Conservation (phyloP, 2,329 filamentous ascomycete genomes). For the Pyrenophora seminiperda region DNA sequence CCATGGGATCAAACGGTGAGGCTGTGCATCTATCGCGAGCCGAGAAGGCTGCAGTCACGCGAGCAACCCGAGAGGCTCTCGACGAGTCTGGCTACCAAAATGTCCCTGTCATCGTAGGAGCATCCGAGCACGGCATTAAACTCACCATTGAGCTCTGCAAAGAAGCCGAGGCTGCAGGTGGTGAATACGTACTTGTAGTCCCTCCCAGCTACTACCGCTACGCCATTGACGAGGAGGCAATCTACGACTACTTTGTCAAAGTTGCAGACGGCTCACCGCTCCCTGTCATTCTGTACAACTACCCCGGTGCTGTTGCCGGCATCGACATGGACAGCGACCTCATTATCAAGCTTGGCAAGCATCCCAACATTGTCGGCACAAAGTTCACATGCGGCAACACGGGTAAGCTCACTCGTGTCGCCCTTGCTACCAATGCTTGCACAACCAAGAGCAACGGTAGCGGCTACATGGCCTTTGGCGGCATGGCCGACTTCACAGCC, state of each 20-base stretch:
- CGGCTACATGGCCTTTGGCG: constrained; percentile 82
- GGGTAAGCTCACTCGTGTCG: constrained; percentile 84
- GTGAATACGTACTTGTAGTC: constrained; percentile 79
- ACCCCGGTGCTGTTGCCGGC: constrained; percentile 82
- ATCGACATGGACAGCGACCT: constrained; percentile 91
- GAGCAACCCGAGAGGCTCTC: constrained; percentile 78
- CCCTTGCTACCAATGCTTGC: constrained; percentile 71
- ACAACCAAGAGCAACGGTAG: constrained; percentile 60
- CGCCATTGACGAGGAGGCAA: constrained; percentile 73
- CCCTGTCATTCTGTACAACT: constrained; percentile 88
- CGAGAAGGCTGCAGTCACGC: constrained; percentile 76
- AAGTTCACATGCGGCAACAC: constrained; percentile 94
- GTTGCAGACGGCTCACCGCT: constrained; percentile 78
- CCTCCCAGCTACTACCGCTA: constrained; percentile 83
- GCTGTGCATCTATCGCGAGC: constrained; percentile 80
- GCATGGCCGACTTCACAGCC: constrained; percentile 84
- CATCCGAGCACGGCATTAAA: constrained; percentile 79
- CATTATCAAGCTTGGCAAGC: constrained; percentile 76
- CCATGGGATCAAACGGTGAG: constrained; percentile 90
- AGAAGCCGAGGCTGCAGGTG: constrained; percentile 70
- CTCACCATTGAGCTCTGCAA: constrained; percentile 78
- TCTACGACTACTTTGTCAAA: constrained; percentile 73
- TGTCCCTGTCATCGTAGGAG: constrained; percentile 81
- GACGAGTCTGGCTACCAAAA: constrained; percentile 77
- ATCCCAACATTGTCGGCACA: constrained; percentile 83